Conservation (phyloP, 202 grass and related monocot species). For the Tripidium arundinaceum region DNA sequence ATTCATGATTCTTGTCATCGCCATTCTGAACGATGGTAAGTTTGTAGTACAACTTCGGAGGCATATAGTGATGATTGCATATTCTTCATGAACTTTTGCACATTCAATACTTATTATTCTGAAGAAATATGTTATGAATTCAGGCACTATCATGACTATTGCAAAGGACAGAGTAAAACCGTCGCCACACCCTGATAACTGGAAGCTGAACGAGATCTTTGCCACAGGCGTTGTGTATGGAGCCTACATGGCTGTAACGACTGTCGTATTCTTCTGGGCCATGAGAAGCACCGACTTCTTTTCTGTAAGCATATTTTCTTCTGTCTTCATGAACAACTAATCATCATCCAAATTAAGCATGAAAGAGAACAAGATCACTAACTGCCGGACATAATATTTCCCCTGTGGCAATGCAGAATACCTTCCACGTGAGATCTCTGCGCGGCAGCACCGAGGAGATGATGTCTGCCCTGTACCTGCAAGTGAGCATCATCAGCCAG, state of each 20-base stretch:
- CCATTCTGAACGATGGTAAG: conserved; percentile 92
- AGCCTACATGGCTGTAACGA: conserved; percentile 76
- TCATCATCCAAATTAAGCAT: too few species aligned
- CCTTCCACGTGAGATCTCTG: conserved; percentile 59
- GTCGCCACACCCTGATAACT: conserved; percentile 85
- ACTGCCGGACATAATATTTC: too few species aligned
- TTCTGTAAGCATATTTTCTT: conserved; percentile 35
- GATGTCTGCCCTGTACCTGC: conserved; percentile 93
- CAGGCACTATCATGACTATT: conserved; percentile 98
- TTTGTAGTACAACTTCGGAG: background rate
- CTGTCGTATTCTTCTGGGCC: conserved; percentile 86
- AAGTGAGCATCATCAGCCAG: conserved; percentile 98
- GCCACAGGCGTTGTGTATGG: conserved; percentile 78
- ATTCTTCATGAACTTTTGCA: too few species aligned
- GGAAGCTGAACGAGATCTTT: conserved; percentile 95
- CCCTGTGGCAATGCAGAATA: conserved; percentile 38
- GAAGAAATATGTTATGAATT: too few species aligned
- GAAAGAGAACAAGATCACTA: too few species aligned
- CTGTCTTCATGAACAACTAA: too few species aligned
- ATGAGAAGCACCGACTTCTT: conserved; percentile 87
- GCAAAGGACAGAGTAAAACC: conserved; percentile 94
- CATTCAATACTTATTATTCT: too few species aligned
- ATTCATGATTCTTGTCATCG: conserved; percentile 96
- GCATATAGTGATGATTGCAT: too few species aligned
- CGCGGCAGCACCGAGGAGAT: conserved; percentile 47